phyloP scores from a whole-genome alignment of 1,284 basidiomycete species.

The Cryptococcus deneoformans region DNA sequence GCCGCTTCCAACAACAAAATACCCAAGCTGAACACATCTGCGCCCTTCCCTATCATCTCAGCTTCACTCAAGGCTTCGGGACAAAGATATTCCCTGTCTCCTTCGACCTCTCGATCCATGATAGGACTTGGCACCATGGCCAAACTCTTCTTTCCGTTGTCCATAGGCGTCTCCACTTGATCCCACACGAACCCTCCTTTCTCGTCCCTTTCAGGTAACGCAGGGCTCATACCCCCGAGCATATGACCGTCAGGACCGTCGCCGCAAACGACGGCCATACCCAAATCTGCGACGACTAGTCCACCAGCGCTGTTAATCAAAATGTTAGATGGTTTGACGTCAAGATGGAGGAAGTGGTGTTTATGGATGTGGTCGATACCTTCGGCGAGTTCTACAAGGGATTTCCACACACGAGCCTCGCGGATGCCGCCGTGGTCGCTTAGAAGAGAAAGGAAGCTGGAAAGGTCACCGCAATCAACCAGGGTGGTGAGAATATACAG shows the following conservation, averaged over 20 bases:
- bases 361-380: slow-evolving; percentile 85
- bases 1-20: slow-evolving; percentile 92
- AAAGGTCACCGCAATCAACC: slow-evolving; percentile 87
- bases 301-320: slow-evolving; percentile 83
- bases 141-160: background rate
- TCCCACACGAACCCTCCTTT: slow-evolving; percentile 37
- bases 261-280: slow-evolving; percentile 64
- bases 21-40: slow-evolving; percentile 93
- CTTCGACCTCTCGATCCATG: slow-evolving; percentile 62
- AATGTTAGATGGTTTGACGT: slow-evolving; percentile 83
- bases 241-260: slow-evolving; percentile 42
- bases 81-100: slow-evolving; percentile 94
- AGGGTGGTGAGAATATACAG: slow-evolving; percentile 91
- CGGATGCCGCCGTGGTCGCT: slow-evolving; percentile 79
- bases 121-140: slow-evolving; percentile 26
- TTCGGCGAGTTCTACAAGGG: slow-evolving; percentile 74
- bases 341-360: slow-evolving; percentile 84
- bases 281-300: slow-evolving; percentile 97
- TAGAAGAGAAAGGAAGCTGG: slow-evolving; percentile 82
- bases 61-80: slow-evolving; percentile 87
- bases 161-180: slow-evolving; percentile 19
- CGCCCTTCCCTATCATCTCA: slow-evolving; percentile 63
- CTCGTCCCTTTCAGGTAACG: slow-evolving; percentile 56
- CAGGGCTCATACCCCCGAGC: slow-evolving; percentile 19
- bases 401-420: slow-evolving; percentile 96